Evolutionary conservation across 78 protist species (phyloP).

Genomic region (Protostelium mycophagum): DNA sequence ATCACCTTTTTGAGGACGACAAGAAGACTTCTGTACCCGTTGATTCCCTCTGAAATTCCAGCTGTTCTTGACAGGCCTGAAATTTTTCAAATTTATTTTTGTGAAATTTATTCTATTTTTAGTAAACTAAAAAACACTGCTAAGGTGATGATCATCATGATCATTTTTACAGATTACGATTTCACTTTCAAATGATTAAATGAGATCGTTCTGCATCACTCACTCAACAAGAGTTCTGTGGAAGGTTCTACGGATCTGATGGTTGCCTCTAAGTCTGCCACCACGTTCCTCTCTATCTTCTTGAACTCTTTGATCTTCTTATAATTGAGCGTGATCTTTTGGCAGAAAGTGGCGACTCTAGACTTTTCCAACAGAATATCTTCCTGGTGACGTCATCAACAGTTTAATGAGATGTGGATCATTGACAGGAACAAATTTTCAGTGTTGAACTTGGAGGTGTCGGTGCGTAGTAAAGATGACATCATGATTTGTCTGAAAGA

Average conservation of each 20-base stretch:
- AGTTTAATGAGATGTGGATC: background rate
- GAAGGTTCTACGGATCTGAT: background rate
- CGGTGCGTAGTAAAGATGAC: no score
- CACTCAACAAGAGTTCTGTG: background rate
- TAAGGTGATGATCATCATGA: no score
- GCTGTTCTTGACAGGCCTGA: background rate
- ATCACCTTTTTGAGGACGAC: background rate
- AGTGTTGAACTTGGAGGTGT: background rate
- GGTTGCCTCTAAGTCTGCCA: background rate
- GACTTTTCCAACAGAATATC: background rate
- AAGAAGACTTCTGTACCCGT: background rate
- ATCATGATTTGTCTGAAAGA: no score
- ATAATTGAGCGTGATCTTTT: background rate
- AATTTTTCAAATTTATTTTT: no score
- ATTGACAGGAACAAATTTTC: background rate
- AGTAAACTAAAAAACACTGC: no score
- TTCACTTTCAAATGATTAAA: no score
- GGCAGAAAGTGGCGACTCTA: background rate
- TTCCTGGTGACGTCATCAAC: no score
- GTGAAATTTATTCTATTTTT: no score
- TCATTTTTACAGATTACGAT: no score
- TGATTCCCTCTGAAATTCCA: background rate
- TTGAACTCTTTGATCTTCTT: background rate
- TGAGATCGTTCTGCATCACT: no score
- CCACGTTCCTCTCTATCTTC: background rate